Evolutionary conservation across 129 eudicot genomes (phyloP).

Genomic region (Ambrosia artemisiifolia): DNA sequence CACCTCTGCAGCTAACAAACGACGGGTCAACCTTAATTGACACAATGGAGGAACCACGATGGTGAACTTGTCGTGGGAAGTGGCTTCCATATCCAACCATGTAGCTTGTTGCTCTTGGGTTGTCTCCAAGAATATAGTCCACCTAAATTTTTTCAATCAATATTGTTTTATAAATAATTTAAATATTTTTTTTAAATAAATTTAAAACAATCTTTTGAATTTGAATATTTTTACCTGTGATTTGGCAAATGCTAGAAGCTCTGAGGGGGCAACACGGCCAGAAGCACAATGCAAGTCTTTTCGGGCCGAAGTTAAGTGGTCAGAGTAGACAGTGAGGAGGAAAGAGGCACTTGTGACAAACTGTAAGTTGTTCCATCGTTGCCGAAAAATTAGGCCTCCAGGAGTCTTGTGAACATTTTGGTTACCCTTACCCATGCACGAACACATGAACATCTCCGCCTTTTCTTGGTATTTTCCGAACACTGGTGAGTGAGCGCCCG

Average conservation of each 20-base stretch:
- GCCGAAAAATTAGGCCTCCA: slow-evolving; percentile 82
- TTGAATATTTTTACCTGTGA: slow-evolving; percentile 60
- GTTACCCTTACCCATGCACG: slow-evolving; percentile 69
- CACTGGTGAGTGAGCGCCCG: slow-evolving; percentile 50
- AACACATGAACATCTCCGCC: slow-evolving; percentile 93
- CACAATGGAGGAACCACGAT: slow-evolving; percentile 93
- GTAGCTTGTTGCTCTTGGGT: slow-evolving; percentile 97
- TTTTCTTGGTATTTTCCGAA: slow-evolving; percentile 75
- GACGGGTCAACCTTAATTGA: slow-evolving; percentile 75
- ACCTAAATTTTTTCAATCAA: slow-evolving; percentile 37
- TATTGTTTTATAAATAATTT: background rate
- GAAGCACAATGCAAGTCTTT: slow-evolving; percentile 57
- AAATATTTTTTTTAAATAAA: too few relatives aligned
- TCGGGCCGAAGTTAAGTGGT: slow-evolving; percentile 71
- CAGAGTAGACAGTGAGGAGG: slow-evolving; percentile 81
- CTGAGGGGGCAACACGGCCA: slow-evolving; percentile 58
- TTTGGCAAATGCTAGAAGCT: slow-evolving; percentile 70
- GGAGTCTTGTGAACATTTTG: slow-evolving; percentile 85
- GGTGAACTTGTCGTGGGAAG: slow-evolving; percentile 84
- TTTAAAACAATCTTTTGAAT: background rate
- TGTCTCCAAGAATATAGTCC: slow-evolving; percentile 93
- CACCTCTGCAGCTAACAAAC: slow-evolving; percentile 85
- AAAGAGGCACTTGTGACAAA: slow-evolving; percentile 94
- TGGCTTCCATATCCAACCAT: slow-evolving; percentile 97
- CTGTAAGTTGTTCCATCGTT: slow-evolving; percentile 95